Evolutionary conservation across 441 rosid species (phyloP), one percentile per base, ranked within the genome.

Genomic region (Iberis amara): DNA sequence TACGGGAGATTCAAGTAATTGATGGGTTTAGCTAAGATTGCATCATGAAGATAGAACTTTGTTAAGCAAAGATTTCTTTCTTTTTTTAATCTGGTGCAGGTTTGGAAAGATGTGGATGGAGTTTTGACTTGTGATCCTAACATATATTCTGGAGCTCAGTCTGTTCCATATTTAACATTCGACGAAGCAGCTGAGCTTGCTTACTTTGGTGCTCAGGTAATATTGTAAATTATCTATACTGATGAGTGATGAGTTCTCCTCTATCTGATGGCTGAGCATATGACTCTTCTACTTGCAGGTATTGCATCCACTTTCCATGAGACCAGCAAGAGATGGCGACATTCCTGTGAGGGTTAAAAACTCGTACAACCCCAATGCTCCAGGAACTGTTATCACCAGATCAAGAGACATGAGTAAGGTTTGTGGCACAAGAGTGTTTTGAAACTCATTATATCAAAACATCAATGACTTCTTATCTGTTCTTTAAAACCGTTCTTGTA

Each of bases 111-210:
- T 77, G 98, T 90, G 41, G 98, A 90, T 65, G 98, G 98, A 57
- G 98, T 86, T 66, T 71, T 87, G 73, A 91, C 96, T 44, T 91
- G 98, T 47, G 98, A 91, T 69, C 98, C 98, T 39, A 87, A 85
- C 68, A 91, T 91, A 69, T 61, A 80, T 67, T 52, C 76, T 14
- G 70, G n/a, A 51, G 96, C 98, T 8, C 78, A 81, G 39, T 78
- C 96, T 64, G 96, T 91, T 32, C 95, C 96, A 11, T 76, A 64
- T 64, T 67, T 91, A 63, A 87, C 98, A 43, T 91, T 91, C 33
- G 98, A 87, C 5, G 98, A 91, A 68, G 98, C 98, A 53, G 96
- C 98, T 48, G 98, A 91, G 70, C 96, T 91, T 62, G 98, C 98
- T 49, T 91, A 91, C 76, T 91, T 83, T 75, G 98, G 98, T 61